A percentile compares a stretch with the other conserved stretches of the same genome.
phyloP scores from a whole-genome alignment of 2,329 filamentous ascomycete species.

The Hymenoscyphus repandus region DNA sequence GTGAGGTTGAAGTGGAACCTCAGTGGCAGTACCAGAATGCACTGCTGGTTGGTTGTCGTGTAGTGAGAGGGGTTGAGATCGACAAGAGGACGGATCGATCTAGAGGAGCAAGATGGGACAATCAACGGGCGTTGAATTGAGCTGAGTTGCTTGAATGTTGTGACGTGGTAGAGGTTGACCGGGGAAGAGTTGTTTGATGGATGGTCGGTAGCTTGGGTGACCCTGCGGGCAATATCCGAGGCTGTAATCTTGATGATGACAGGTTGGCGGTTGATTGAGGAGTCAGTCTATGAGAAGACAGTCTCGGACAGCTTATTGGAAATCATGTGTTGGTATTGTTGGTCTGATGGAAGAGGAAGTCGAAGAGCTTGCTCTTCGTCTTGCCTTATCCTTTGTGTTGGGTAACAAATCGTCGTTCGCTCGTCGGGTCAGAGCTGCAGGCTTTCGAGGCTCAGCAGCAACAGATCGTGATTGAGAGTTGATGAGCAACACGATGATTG shows the following conservation, averaged over 20 bases:
- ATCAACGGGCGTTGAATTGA: conserved; percentile 17
- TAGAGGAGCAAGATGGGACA: conserved; percentile 14
- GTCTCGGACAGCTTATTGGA: conserved; percentile 35
- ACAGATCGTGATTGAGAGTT: conserved; percentile 2
- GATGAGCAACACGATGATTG: not conserved
- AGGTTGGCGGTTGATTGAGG: conserved; percentile 25
- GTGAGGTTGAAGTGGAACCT: conserved; percentile 23
- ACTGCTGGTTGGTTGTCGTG: conserved; percentile 14
- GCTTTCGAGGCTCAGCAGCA: conserved; percentile 2
- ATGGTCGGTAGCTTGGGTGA: conserved; percentile 9
- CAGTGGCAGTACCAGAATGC: conserved; percentile 22
- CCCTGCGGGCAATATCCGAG: conserved; percentile 10
- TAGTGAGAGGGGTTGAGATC: conserved; percentile 5
- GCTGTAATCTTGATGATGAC: conserved; percentile 12
- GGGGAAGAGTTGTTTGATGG: conserved; percentile 4
- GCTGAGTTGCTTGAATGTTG: conserved; percentile 15
- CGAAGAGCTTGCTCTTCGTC: conserved; percentile 45
- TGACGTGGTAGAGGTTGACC: conserved; percentile 7
- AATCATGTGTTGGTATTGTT: conserved; percentile 37
- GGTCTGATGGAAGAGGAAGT: conserved; percentile 38
- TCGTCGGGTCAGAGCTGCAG: too few relatives aligned
- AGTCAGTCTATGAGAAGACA: conserved; percentile 33
- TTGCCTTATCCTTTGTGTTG: conserved; percentile 24
- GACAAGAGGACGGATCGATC: conserved; percentile 21
- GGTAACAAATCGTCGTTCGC: not conserved